Base-by-base conservation (phyloP, 371 early-diverging fungal species). In the Paraphysoderma sedebokerense region DNA sequence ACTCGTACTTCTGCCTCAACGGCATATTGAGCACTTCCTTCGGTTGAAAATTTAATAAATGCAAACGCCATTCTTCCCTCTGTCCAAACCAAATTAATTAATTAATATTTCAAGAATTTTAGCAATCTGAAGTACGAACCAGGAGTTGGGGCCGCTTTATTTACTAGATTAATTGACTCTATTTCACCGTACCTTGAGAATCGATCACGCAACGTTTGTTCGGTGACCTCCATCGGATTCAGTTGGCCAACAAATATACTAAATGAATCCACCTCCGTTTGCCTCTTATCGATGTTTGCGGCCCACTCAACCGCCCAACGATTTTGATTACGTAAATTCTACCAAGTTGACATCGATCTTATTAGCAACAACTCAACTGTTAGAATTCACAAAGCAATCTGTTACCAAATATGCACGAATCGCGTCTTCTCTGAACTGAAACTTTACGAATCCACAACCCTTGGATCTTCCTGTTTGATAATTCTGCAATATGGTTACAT, bases 371-470 rank as follows among this genome's bases (percentile, higher is more conserved):
- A 50, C 9, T 51, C 29, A 54, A 20, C 13, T 54, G 11, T 44
- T 17, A 17, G 15, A 23, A 20, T 46, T 20, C 7, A 8, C 19
- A 4, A 2, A 31, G 28, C n/a, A n/a, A n/a, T n/a, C n/a, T 23
- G 48, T 34, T 67, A 79, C 81, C 64, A 73, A 35, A 52, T 63
- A 83, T 2, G 85, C 82, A 20, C 66, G 62, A 47, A 85, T 79
- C 22, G 88, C 88, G 56, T 88, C 88, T 46, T 85, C 83, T 1
- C 86, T 65, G 47, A 74, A 85, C 11, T 68, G 56, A 38, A 67
- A 88, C 54, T 82, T 81, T 32, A 84, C 72, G 58, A 81, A 81
- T 0, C 73, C 79, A 37, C 70, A 76, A 3, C 77, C 66, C 23
- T 63, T 70, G 46, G 44, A 54, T 28, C 54, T 38, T 15, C 55